Base-by-base conservation (phyloP, 192 early-diverging fungal species). In the Coemansia sp. region DNA sequence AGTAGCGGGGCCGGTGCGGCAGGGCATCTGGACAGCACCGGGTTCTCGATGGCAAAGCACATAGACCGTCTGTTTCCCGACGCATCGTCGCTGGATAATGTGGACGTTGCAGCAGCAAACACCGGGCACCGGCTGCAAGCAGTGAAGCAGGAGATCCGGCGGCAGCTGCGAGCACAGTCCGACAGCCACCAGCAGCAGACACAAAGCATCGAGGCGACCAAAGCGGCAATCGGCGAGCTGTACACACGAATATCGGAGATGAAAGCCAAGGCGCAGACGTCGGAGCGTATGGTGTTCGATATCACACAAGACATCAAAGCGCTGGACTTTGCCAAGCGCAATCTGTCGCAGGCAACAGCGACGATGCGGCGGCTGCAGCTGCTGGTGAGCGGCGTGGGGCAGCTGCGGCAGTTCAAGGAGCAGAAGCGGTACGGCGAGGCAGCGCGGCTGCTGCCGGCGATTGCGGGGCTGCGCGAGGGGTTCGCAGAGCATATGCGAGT, bases 281-380 rank as follows among this genome's bases (percentile, higher is more conserved):
- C 94, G 0, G 95, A 97, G 55, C 76, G 85, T 14, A 90, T 90
- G 85, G 95, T 99, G 0, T 87, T 91, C 15, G 94, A 96, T 49
- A 99, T 99, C 49, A 98, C 97, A 11, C 85, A 90, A 59, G 97
- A 99, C 65, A 97, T 99, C 65, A 94, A 94, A 65, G 85, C 89
- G 9, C 82, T 99, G 43, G 97, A 99, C 72, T 89, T 88, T 65
- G 93, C 95, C 38, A 99, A 99, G 73, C 87, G 90, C 57, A 95
- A 98, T 66, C 75, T 99, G 47, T 90, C 91, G 3, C 66, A 75
- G 24, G 89, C 94, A 2, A 91, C 94, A 11, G 90, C 90, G 0
- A 86, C 90, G 3, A 79, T 96, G 53, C 90, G 90, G 59, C 83
- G 94, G 64, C 76, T 96, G 9, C 93, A 96, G 67, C 93, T 97